phyloP scores from a whole-genome alignment of 1,139 yeast species.

The Tardiomyces blankii region DNA sequence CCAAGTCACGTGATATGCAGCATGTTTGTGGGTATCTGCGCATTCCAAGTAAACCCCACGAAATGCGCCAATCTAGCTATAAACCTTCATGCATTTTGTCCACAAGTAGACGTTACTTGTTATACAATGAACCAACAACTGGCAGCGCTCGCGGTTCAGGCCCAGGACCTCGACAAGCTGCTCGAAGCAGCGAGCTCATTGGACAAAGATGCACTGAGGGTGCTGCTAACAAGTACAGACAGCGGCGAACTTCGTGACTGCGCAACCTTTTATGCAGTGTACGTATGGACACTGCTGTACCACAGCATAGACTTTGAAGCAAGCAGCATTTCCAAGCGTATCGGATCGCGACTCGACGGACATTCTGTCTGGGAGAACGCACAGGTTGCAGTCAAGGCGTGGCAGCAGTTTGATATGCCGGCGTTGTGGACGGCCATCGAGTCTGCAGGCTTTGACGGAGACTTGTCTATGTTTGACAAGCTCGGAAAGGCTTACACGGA shows the following conservation, averaged over 20 bases:
- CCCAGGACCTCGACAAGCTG: background rate
- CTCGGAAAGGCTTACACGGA: background rate
- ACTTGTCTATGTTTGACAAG: background rate
- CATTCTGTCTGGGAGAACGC: background rate
- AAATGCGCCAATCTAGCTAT: too few species aligned
- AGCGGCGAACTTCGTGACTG: background rate
- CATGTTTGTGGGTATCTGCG: too few species aligned
- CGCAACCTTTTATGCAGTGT: slow-evolving; percentile 5
- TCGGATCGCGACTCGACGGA: background rate
- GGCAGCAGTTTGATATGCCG: background rate
- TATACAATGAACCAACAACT: background rate
- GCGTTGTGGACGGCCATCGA: slow-evolving; percentile 1
- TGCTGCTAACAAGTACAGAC: too few species aligned
- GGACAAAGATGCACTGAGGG: background rate
- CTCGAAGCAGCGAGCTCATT: background rate
- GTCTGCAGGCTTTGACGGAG: background rate
- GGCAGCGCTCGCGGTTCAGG: background rate
- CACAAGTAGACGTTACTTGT: too few species aligned
- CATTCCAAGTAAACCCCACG: too few species aligned
- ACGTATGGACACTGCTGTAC: slow-evolving; percentile 6
- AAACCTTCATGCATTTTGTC: too few species aligned
- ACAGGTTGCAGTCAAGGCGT: background rate
- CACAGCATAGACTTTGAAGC: slow-evolving; percentile 2
- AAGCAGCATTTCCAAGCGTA: background rate
- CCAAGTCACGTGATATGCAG: too few species aligned